Evolutionary conservation across 2,329 filamentous ascomycete species (phyloP), one percentile per base, ranked within the genome.

Genomic region (Chalaropsis ovoidea): DNA sequence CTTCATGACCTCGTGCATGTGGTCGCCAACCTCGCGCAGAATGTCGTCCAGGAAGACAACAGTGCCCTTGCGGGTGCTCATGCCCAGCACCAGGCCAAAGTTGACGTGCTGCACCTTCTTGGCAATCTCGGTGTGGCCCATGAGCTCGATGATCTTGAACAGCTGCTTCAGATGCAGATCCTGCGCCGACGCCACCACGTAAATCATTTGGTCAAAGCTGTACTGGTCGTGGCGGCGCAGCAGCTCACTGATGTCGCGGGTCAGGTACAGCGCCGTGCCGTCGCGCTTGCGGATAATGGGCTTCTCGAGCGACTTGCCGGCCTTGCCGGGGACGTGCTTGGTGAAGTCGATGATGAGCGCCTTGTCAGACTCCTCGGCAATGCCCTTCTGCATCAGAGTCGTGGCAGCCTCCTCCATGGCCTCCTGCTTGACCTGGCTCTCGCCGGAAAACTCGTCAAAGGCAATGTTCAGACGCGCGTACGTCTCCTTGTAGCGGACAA

Each of bases 1-100:
- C 76, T 80, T 85, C 94, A 99, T 99, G 63, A 95, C 90, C 68
- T 96, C 90, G 80, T 97, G 93, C 94, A 99, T 99, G 77, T 92
- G 90, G 65, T 96, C 93, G 71, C 85, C 86, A 7, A 95, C 90
- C 70, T 92, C 88, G 49, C 82, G 80, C 66, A 92, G 79, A 70
- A 91, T 90, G 70, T 89, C 86, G 71, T 86, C 80, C 49, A 83
- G 73, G 77, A 89, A 90, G 75, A 88, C 88, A 71, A 90, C 88
- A 0, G 86, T 90, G 68, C 86, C 86, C 73, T 81, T 86, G 70
- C 82, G 83, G 69, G 83, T 89, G 76, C 79, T 87, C 86, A 87
- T 88, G 64, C 82, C 87, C 65, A 85, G 78, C 0, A 87, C 86
- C 71, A 89, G 78, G 52, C 86, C 88, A 72, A 91, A 91, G 75